Evolutionary conservation across 1,139 yeast genomes (phyloP), one percentile per base, ranked within the genome.

Genomic region (Lodderomyces theae): DNA sequence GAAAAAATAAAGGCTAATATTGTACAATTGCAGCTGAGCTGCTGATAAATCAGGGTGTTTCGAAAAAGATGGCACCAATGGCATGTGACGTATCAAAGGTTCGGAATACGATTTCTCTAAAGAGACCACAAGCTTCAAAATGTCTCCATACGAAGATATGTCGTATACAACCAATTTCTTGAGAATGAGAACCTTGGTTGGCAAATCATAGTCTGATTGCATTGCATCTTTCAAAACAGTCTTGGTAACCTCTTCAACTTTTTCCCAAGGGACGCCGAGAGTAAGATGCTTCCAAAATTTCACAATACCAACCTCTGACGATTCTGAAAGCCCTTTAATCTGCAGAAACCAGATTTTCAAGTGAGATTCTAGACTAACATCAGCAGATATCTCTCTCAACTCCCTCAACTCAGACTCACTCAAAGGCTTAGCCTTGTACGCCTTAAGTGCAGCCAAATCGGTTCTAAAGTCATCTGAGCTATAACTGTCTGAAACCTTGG

Each of bases 381-480:
- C 29, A 6, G 29, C 31, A 11, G 9, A 11, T 3, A 28, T 25
- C 13, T 21, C 40, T 26, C 54, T 42, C 9, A 52, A 42, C 9
- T 58, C 64, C 1, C 38, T 36, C 6, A 57, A 32, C 35, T 64
- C 69, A 2, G 44, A 47, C 2, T 34, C 39, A 5, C 45, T 47
- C 43, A 62, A 47, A 6, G 38, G 40, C 9, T 24, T 41, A 11
- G 40, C 42, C 1, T 49, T 44, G 1, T 34, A 37, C 8, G 47
- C 47, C 21, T 57, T 35, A 9, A 67, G 45, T 7, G 35, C 39
- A 13, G 58, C 60, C 37, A 69, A 52, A 39, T 64, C 69, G 16
- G 51, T 51, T 32, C 59, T 52, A 43, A 69, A 68, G 18, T 54
- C 60, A 7, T 51, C 54, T 2, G 56, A 50, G 1, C 63, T 51